Evolutionary conservation across 306 rosid genomes (phyloP).

Genomic region (Nissolia schottii): DNA sequence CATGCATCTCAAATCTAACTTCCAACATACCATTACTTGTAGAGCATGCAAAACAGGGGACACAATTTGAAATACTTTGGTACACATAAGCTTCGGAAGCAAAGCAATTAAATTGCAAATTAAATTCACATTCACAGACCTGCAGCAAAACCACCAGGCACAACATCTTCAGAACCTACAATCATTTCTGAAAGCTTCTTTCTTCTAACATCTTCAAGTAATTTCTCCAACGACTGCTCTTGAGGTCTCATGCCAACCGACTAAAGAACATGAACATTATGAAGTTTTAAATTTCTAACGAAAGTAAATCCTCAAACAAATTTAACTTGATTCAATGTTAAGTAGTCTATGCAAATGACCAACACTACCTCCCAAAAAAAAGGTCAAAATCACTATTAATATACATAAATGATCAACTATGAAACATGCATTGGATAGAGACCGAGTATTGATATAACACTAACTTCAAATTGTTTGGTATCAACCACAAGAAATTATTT

Average conservation of each 20-base stretch:
- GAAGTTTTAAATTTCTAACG: constrained; percentile 14
- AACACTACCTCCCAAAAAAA: too few relatives aligned
- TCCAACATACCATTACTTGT: too few relatives aligned
- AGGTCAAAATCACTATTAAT: too few relatives aligned
- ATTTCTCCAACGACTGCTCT: constrained; percentile 88
- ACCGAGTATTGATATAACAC: too few relatives aligned
- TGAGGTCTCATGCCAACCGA: constrained; percentile 95
- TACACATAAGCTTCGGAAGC: neutral
- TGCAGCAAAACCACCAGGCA: constrained; percentile 47
- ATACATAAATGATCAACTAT: too few relatives aligned
- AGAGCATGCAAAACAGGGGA: too few relatives aligned
- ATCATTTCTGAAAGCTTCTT: constrained; percentile 97
- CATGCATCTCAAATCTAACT: too few relatives aligned
- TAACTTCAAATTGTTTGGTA: too few relatives aligned
- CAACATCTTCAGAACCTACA: constrained; percentile 76
- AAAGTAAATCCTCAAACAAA: neutral
- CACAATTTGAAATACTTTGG: neutral
- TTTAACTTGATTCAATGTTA: too few relatives aligned
- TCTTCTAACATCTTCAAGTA: constrained; percentile 93
- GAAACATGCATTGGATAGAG: too few relatives aligned
- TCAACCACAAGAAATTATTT: too few relatives aligned
- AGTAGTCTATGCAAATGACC: too few relatives aligned
- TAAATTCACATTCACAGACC: constrained; percentile 51
- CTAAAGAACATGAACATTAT: constrained; percentile 39
- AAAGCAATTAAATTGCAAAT: constrained; percentile 4